These are phyloP conservation scores for Apocynum venetum DNA, from an alignment of 257 asterid species.

Conservation along the genomic window DNA sequence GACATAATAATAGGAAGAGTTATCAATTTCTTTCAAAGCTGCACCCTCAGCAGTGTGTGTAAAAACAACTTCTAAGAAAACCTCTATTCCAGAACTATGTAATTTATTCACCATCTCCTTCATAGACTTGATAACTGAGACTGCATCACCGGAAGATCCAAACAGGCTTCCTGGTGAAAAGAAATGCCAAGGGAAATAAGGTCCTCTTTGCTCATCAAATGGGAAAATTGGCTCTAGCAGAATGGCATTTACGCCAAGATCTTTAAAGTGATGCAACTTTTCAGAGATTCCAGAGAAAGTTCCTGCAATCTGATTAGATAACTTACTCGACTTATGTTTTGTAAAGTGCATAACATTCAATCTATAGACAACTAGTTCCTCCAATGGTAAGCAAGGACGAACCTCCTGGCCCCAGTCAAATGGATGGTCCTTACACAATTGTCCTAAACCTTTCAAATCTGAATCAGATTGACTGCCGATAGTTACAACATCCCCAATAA, in stretches of 20 bases:
- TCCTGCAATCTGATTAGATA: conserved; percentile 52
- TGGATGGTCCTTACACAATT: conserved; percentile 47
- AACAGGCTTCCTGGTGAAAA: conserved; percentile 54
- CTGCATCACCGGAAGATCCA: conserved; percentile 37
- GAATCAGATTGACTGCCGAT: conserved; percentile 24
- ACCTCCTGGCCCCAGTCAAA: conserved; percentile 74
- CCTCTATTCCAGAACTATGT: conserved; percentile 70
- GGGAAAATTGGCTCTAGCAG: conserved; percentile 81
- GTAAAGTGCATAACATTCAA: conserved; percentile 62
- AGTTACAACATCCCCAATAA: conserved; percentile 35
- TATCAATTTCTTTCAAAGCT: conserved; percentile 50
- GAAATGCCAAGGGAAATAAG: conserved; percentile 78
- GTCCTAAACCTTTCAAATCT: conserved; percentile 42
- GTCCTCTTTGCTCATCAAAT: conserved; percentile 62
- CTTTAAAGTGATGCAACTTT: conserved; percentile 65
- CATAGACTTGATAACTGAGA: conserved; percentile 43
- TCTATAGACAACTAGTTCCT: conserved; percentile 66
- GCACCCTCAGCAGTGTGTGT: conserved; percentile 59
- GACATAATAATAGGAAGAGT: conserved; percentile 36
- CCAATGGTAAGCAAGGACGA: conserved; percentile 59
- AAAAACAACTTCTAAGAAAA: conserved; percentile 82
- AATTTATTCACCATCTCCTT: conserved; percentile 87
- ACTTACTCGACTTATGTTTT: conserved; percentile 60
- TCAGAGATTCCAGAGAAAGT: conserved; percentile 62
- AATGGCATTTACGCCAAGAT: conserved; percentile 83